Base-by-base conservation (phyloP, 495 filamentous ascomycete genomes). In the Tuber aestivum region DNA sequence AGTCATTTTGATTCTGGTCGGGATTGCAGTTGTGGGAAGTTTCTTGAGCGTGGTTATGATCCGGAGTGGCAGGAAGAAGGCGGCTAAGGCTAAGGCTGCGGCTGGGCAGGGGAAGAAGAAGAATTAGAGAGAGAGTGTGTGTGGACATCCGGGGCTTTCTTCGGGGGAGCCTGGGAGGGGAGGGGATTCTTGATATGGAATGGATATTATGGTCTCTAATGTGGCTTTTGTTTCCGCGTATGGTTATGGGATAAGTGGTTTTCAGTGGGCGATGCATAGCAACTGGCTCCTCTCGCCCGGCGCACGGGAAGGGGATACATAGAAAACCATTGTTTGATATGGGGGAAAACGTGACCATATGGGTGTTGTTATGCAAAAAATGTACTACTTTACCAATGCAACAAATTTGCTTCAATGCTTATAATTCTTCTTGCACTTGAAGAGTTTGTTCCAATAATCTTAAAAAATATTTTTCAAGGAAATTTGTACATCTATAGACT, bases 41-140 rank as follows among this genome's bases (percentile, higher is more conserved):
- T 98, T 99, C 86, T 88, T 99, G 81, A 91, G 92, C 80, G 91
- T 97, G 81, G 95, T 98, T 80, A 99, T 99, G 95, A 97, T 99
- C 86, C 90, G 94, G 84, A 97, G 94, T 87, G 97, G 97, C 88
- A 87, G 92, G 84, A 97, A 97, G 90, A 97, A 96, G 88, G 93
- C 94, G 3, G 91, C 93, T 73, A 97, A 97, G 88, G 93, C 93
- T 72, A 92, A 92, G 86, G 90, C 90, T 56, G 88, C 87, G 68
- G 91, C 90, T 41, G 87, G 89, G 70, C 89, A 87, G 84, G 89
- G 90, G 84, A 93, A 93, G 88, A 90, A 90, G 85, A 92, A 88
- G 85, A 76, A 78, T 75, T 68, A 75, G 71, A 69, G 32, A 48
- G 70, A 69, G 38, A 40, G 38, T 40, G 2, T 48, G 14, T 27